phyloP scores from a whole-genome alignment of 192 early-diverging fungal genomes.

The Chytriomyces confervae region DNA sequence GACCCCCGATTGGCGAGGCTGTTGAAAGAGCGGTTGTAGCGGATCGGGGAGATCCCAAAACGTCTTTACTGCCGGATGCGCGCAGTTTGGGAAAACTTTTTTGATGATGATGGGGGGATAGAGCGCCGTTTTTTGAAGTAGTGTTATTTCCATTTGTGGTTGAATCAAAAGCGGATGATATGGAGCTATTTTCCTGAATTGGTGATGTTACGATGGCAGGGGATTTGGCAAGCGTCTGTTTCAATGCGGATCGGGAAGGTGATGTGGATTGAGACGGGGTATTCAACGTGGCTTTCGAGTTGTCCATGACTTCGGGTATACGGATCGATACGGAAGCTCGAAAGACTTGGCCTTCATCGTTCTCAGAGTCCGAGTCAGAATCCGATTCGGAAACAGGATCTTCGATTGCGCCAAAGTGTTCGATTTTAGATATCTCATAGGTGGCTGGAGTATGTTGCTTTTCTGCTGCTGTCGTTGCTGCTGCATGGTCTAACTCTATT shows the following conservation, averaged over 20 bases:
- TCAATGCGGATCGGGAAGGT: not conserved
- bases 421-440: not conserved
- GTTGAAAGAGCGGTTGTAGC: no score
- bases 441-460: no score
- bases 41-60: no score
- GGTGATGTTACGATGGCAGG: no score
- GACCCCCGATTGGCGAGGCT: no score
- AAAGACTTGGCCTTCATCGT: slow-evolving; percentile 26
- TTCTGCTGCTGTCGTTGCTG: no score
- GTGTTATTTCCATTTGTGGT: not conserved
- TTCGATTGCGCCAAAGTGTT: not conserved
- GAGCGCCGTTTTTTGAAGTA: not conserved
- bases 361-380: not conserved
- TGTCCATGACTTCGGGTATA: not conserved
- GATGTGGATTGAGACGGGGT: not conserved
- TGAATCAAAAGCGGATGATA: no score
- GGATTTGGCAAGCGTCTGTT: no score
- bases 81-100: no score
- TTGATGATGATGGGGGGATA: not conserved
- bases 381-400: not conserved
- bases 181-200: no score
- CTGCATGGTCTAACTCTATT: no score
- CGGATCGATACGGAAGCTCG: not conserved
- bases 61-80: no score
- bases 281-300: not conserved